A percentile compares a stretch with the other conserved stretches of the same genome.
phyloP scores from a whole-genome alignment of 2,329 filamentous ascomycete genomes.

The Hypoxylon sp. region DNA sequence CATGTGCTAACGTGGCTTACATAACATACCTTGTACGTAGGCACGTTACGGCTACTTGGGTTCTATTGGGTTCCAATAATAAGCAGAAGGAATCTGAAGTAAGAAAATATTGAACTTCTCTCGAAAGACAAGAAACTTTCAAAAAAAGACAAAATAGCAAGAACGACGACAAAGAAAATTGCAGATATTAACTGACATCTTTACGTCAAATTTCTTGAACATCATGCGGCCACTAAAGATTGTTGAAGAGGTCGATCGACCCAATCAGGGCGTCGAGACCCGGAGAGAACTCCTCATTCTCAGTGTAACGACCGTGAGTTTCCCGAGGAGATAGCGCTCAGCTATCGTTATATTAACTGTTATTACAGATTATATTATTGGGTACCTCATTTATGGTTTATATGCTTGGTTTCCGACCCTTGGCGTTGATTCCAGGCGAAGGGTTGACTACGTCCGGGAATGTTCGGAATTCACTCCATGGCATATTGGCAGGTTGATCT shows the following conservation, averaged over 20 bases:
- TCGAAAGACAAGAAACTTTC: background rate
- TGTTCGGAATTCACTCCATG: background rate
- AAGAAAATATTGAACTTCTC: conserved; percentile 2
- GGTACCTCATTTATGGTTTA: conserved; percentile 11
- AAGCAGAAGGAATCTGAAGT: conserved; percentile 11
- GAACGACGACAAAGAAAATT: conserved; percentile 7
- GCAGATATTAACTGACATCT: background rate
- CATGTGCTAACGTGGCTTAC: background rate
- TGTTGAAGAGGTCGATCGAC: conserved; percentile 5
- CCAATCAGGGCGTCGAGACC: conserved; percentile 8
- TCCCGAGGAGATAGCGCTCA: background rate
- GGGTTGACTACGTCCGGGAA: conserved; percentile 9
- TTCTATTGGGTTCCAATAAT: conserved; percentile 15
- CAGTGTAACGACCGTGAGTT: conserved; percentile 9
- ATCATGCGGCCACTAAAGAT: conserved; percentile 15
- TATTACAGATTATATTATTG: conserved; percentile 8
- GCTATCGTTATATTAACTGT: conserved; percentile 5
- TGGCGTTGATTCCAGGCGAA: conserved; percentile 1
- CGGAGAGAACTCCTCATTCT: conserved; percentile 8
- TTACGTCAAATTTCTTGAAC: background rate
- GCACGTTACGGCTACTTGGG: conserved; percentile 8
- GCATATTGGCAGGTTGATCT: background rate
- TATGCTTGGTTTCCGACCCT: conserved; percentile 3
- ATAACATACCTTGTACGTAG: background rate
- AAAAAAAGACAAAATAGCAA: background rate